Percentiles rank a stretch among this genome's conserved stretches.
Evolutionary conservation across 202 grass and related monocot genomes (phyloP).

Genomic region (Dendrocalamus latiflorus): DNA sequence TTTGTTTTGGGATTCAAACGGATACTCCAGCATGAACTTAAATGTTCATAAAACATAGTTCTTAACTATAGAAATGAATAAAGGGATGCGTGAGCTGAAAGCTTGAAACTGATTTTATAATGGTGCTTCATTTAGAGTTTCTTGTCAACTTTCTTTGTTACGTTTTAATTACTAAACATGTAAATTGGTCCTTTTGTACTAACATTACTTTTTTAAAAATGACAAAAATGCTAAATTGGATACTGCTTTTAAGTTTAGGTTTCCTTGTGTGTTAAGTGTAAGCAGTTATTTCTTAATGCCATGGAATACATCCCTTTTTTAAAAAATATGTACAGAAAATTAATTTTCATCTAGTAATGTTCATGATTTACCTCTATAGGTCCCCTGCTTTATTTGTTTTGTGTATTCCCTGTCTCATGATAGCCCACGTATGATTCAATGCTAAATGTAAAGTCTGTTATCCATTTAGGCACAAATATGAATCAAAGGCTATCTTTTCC

Average conservation of each 20-base stretch:
- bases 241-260: too few species aligned
- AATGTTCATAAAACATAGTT: background rate
- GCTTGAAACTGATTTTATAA: background rate
- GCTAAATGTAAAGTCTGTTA: background rate
- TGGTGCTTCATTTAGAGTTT: constrained; percentile 2
- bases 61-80: background rate
- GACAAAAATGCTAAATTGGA: too few species aligned
- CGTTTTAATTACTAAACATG: background rate
- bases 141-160: background rate
- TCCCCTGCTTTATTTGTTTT: background rate
- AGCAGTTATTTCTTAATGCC: too few species aligned
- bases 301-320: too few species aligned
- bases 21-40: background rate
- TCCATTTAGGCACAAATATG: background rate
- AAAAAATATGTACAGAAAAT: background rate
- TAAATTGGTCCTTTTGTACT: too few species aligned
- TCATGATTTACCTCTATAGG: background rate
- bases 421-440: background rate
- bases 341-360: background rate
- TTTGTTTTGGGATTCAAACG: constrained; percentile 2
- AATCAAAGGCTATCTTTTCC: background rate
- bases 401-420: background rate
- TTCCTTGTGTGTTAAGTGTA: too few species aligned
- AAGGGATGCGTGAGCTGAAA: background rate
- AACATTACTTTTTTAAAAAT: background rate